Conservation (phyloP, 306 rosid genomes). For the Erythrophleum fordii region DNA sequence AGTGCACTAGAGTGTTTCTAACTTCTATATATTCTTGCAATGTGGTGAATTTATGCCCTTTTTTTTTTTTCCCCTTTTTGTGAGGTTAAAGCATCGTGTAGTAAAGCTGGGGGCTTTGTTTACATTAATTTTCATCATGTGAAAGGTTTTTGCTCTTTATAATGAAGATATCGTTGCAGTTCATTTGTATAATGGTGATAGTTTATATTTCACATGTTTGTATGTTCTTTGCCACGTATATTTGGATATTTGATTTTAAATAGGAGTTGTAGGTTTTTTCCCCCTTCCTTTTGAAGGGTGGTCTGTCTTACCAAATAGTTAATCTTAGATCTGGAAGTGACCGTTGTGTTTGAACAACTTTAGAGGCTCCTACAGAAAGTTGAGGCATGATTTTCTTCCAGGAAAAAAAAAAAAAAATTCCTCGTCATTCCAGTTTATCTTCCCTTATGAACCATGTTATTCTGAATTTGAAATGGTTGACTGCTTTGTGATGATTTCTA, state of each 20-base stretch:
- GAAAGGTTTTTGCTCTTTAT: background rate
- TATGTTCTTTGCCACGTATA: background rate
- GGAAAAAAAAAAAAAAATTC: background rate
- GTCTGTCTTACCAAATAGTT: background rate
- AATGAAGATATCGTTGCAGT: background rate
- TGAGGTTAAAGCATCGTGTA: background rate
- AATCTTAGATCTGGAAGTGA: background rate
- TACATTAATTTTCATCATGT: background rate
- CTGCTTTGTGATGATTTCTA: slow-evolving; percentile 23
- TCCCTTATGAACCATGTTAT: background rate
- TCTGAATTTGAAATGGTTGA: background rate
- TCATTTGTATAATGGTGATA: background rate
- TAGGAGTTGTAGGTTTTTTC: background rate
- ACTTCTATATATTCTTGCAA: slow-evolving; percentile 1
- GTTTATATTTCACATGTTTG: background rate
- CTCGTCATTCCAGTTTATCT: background rate
- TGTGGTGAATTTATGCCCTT: background rate
- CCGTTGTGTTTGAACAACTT: background rate
- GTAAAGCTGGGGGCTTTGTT: background rate
- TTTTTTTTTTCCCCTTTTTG: no score
- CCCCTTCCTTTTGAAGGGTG: background rate
- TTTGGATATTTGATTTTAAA: background rate
- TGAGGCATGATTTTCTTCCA: background rate
- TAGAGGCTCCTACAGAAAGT: background rate
- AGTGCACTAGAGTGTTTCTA: background rate